A percentile compares a stretch with the other conserved stretches of the same genome.
Evolutionary conservation across 495 filamentous ascomycete genomes (phyloP).

Genomic region (Xanthoparmelia taractica): DNA sequence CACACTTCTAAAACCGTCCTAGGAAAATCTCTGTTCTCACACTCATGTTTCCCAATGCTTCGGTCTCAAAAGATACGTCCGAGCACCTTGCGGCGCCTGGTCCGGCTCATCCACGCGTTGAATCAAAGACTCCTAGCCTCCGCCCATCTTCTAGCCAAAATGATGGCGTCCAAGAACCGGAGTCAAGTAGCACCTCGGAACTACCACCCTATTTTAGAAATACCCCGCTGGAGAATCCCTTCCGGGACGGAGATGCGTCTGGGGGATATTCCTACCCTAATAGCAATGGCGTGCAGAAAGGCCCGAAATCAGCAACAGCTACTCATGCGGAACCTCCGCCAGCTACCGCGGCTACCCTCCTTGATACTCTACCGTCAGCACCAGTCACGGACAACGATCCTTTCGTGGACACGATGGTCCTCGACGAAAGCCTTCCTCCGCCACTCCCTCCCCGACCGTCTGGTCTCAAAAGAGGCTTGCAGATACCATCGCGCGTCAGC

Average conservation of each 20-base stretch:
- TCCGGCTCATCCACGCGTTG: no score
- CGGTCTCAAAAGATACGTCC: not conserved
- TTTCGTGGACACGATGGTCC: no score
- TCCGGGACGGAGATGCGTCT: not conserved
- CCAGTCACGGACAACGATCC: not conserved
- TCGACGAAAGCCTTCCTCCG: not conserved
- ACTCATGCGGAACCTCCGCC: not conserved
- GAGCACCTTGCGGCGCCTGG: not conserved
- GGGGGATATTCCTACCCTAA: not conserved
- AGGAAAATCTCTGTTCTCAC: not conserved
- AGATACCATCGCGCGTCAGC: conserved; percentile 14
- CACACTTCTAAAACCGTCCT: not conserved
- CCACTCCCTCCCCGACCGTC: not conserved
- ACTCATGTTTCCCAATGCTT: not conserved
- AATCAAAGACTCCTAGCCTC: not conserved
- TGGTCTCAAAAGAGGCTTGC: conserved; percentile 11
- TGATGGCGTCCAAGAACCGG: not conserved
- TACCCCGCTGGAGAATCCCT: not conserved
- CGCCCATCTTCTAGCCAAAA: not conserved
- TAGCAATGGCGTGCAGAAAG: not conserved
- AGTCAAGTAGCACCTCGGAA: not conserved
- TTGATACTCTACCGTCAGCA: no score
- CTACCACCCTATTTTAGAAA: not conserved
- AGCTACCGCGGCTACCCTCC: no score
- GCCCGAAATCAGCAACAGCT: not conserved